These are phyloP conservation scores for Aspergillus cejpii DNA, from an alignment of 2,329 filamentous ascomycete species.

Conservation along the genomic window DNA sequence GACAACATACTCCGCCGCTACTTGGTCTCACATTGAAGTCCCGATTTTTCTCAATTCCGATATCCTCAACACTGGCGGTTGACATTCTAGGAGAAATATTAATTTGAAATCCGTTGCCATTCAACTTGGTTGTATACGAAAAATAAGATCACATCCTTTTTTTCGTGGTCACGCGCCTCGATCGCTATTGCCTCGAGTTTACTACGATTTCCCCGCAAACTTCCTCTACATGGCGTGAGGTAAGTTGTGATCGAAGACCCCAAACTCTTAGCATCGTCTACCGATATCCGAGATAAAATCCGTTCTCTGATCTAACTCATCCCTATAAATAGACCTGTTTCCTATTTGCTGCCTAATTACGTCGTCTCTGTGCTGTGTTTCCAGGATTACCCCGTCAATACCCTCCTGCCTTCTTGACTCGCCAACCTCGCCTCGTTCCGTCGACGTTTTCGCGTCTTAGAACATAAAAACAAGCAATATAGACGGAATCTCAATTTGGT, in stretches of 20 bases:
- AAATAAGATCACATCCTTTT: constrained; percentile 4
- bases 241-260: constrained; percentile 16
- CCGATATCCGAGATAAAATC: constrained; percentile 7
- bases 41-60: constrained; percentile 17
- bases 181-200: constrained; percentile 8
- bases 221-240: constrained; percentile 23
- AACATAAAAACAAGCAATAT: neutral
- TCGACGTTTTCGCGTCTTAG: neutral
- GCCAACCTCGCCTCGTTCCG: neutral
- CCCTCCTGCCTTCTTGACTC: too few relatives aligned
- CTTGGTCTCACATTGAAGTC: constrained; percentile 30
- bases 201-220: constrained; percentile 21
- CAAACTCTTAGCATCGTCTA: constrained; percentile 12
- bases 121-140: neutral
- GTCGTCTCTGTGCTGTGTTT: neutral
- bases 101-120: neutral
- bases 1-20: constrained; percentile 32
- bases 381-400: neutral
- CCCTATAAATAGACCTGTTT: neutral
- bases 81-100: constrained; percentile 2
- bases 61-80: constrained; percentile 15
- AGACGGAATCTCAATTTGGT: neutral
- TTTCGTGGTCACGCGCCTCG: constrained; percentile 11
- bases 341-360: neutral
- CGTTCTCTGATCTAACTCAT: constrained; percentile 1